These are phyloP conservation scores for Diophrys appendiculata DNA, from an alignment of 73 alveolate species.

Conservation along the genomic window DNA sequence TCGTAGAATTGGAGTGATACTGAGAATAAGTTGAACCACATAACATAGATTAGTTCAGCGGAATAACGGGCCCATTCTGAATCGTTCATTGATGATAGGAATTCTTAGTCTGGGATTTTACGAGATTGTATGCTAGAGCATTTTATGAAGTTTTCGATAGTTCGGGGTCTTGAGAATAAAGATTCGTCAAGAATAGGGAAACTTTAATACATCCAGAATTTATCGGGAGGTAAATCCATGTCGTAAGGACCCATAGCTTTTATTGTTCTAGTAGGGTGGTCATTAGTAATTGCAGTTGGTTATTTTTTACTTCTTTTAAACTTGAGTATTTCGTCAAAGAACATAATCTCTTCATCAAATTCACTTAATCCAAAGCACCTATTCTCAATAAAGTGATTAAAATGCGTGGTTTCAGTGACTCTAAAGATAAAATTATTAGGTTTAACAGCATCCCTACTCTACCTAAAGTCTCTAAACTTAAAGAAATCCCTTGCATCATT, in stretches of 20 bases:
- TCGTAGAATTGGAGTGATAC: slow-evolving; percentile 50
- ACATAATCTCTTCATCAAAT: slow-evolving; percentile 53
- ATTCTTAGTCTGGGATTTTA: no score
- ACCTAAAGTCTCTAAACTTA: slow-evolving; percentile 48
- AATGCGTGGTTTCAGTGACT: slow-evolving; percentile 68
- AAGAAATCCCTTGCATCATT: slow-evolving; percentile 70
- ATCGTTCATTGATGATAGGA: slow-evolving; percentile 57
- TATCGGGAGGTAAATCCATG: slow-evolving; percentile 50
- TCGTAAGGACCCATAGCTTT: slow-evolving; percentile 62
- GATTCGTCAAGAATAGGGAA: slow-evolving; percentile 56
- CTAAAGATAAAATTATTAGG: slow-evolving; percentile 49
- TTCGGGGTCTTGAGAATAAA: slow-evolving; percentile 44
- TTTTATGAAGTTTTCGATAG: slow-evolving; percentile 37
- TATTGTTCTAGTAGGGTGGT: slow-evolving; percentile 51
- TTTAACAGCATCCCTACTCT: slow-evolving; percentile 53
- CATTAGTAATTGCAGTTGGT: slow-evolving; percentile 44
- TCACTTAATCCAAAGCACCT: slow-evolving; percentile 61
- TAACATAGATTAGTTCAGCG: slow-evolving; percentile 43
- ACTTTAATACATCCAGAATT: slow-evolving; percentile 30
- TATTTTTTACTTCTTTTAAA: slow-evolving; percentile 61
- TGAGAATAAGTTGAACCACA: slow-evolving; percentile 62
- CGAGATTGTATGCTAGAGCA: slow-evolving; percentile 2
- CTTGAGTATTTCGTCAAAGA: slow-evolving; percentile 55
- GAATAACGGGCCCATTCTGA: slow-evolving; percentile 67
- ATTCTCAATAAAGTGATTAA: slow-evolving; percentile 68